Percentiles rank a stretch among this genome's conserved stretches.
phyloP scores from a whole-genome alignment of 495 filamentous ascomycete species.

The Aspergillus cristatus region DNA sequence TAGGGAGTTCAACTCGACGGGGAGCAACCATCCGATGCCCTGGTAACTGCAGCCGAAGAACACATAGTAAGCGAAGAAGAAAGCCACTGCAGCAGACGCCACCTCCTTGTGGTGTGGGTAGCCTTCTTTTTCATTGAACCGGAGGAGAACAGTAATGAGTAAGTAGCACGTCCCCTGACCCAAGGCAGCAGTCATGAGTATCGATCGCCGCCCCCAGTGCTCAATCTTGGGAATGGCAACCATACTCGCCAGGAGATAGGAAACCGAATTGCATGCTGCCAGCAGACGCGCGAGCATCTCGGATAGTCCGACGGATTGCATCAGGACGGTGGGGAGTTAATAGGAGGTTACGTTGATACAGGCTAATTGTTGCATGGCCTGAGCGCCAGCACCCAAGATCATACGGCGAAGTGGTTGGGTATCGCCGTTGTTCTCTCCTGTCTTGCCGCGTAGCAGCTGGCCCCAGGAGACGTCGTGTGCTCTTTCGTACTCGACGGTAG shows the following conservation, averaged over 20 bases:
- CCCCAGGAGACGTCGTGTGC: slow-evolving; percentile 28
- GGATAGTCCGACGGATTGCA: slow-evolving; percentile 34
- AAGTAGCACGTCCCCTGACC: slow-evolving; percentile 40
- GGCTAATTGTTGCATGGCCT: slow-evolving; percentile 36
- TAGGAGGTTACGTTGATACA: slow-evolving; percentile 28
- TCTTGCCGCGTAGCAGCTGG: slow-evolving; percentile 30
- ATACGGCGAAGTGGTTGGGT: slow-evolving; percentile 29
- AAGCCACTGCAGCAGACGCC: slow-evolving; percentile 27
- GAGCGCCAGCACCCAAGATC: slow-evolving; percentile 31
- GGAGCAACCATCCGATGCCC: slow-evolving; percentile 18
- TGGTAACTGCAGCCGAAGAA: slow-evolving; percentile 43
- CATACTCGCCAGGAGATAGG: slow-evolving; percentile 21
- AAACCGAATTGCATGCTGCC: slow-evolving; percentile 26
- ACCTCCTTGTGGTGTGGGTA: slow-evolving; percentile 16
- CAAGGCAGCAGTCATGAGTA: slow-evolving; percentile 30
- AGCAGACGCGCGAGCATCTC: slow-evolving; percentile 31
- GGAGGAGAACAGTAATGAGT: slow-evolving; percentile 37
- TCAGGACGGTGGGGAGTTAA: slow-evolving; percentile 33
- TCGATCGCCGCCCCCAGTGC: slow-evolving; percentile 24
- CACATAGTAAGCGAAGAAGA: slow-evolving; percentile 44
- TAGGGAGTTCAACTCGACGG: slow-evolving; percentile 36
- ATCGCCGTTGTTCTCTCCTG: slow-evolving; percentile 15
- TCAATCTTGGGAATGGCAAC: slow-evolving; percentile 38
- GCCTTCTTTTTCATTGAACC: slow-evolving; percentile 19
- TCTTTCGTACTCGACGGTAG: slow-evolving; percentile 32